Conservation (phyloP, 441 rosid species). For the Pelargonium cotyledonis region DNA sequence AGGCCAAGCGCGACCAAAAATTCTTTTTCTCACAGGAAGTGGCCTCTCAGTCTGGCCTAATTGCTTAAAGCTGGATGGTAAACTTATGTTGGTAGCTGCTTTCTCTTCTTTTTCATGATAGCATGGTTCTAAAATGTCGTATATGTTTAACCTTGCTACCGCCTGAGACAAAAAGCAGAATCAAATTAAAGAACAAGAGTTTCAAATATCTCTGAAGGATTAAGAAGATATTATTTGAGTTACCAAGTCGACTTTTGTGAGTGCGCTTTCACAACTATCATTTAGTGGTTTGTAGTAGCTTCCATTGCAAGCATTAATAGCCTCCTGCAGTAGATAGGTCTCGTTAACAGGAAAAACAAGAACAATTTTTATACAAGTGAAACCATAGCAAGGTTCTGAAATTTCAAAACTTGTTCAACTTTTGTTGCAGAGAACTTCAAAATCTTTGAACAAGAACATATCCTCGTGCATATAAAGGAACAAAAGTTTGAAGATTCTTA, state of each 20-base stretch:
- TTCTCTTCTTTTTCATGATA: conserved; percentile 33
- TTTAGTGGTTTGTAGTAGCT: conserved; percentile 29
- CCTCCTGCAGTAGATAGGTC: conserved; percentile 46
- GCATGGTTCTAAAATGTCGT: conserved; percentile 81
- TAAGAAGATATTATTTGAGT: neutral
- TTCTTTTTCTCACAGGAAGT: conserved; percentile 65
- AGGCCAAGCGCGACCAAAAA: conserved; percentile 97
- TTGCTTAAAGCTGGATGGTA: conserved; percentile 56
- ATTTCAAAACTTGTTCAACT: no score
- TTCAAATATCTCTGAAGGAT: neutral
- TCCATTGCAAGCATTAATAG: conserved; percentile 43
- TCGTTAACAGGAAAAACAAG: no score
- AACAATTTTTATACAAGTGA: no score
- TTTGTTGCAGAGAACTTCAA: no score
- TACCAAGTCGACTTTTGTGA: conserved; percentile 45
- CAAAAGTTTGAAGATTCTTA: no score
- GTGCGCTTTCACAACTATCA: conserved; percentile 34
- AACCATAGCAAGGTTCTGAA: no score
- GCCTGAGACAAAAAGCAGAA: conserved; percentile 31
- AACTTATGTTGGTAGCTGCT: conserved; percentile 28
- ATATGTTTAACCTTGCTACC: conserved; percentile 43
- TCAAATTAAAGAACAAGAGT: neutral
- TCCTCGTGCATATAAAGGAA: no score
- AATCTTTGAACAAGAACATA: no score
- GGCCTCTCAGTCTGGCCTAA: conserved; percentile 63